These are phyloP conservation scores for Pseudonitzschia delicatissima DNA, from an alignment of 108 stramenopile genomes.

Conservation along the genomic window DNA sequence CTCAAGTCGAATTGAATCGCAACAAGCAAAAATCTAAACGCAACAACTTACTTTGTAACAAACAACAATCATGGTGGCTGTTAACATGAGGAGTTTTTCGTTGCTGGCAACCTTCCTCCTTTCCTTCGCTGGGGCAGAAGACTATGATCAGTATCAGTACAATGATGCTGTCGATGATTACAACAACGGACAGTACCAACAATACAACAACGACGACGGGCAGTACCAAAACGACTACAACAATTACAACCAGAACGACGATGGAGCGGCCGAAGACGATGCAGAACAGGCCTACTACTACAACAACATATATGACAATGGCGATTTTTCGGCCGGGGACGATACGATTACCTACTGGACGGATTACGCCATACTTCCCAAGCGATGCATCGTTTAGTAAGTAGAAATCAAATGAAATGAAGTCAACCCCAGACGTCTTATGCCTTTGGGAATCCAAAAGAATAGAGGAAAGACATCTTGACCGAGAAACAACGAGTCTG, in stretches of 20 bases:
- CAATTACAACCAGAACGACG: not conserved
- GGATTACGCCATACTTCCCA: constrained; percentile 73
- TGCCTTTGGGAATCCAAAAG: not conserved
- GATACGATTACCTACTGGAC: constrained; percentile 81
- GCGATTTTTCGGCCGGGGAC: constrained; percentile 29
- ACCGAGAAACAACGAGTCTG: not conserved
- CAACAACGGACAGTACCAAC: too few species aligned
- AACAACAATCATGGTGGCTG: too few species aligned
- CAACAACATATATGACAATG: constrained; percentile 7
- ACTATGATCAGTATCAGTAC: too few species aligned
- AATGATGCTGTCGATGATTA: too few species aligned
- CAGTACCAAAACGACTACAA: not conserved
- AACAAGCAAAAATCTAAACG: too few species aligned
- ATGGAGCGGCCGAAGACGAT: constrained; percentile 14
- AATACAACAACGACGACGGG: not conserved
- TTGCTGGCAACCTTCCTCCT: too few species aligned
- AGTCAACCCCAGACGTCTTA: not conserved
- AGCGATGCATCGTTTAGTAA: constrained; percentile 69
- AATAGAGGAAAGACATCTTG: not conserved
- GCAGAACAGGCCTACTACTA: constrained; percentile 20
- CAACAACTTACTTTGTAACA: too few species aligned
- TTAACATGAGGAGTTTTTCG: too few species aligned
- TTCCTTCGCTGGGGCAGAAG: too few species aligned
- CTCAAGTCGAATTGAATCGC: too few species aligned
- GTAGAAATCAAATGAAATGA: constrained; percentile 15